A percentile compares a stretch with the other conserved stretches of the same genome.
Conservation (phyloP, 768 basidiomycete species). For the Lactarius sp. region DNA sequence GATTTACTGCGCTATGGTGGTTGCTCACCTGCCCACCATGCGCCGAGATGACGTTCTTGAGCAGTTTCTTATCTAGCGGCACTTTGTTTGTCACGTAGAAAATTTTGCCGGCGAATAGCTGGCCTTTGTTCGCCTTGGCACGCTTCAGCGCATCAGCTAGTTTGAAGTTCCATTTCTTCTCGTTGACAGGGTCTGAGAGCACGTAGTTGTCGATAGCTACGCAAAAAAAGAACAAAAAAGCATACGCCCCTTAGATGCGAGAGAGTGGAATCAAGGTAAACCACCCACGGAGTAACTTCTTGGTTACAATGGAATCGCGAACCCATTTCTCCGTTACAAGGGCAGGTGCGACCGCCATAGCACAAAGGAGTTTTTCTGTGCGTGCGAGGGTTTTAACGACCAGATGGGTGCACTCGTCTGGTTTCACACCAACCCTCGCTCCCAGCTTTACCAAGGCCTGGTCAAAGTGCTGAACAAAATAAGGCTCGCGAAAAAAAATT, state of each 20-base stretch:
- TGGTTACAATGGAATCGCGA: conserved; percentile 48
- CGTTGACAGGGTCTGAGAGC: conserved; percentile 56
- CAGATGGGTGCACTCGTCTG: conserved; percentile 74
- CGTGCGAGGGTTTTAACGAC: conserved; percentile 63
- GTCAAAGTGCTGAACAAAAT: conserved; percentile 1
- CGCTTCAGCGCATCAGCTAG: conserved; percentile 55
- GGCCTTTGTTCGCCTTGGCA: conserved; percentile 48
- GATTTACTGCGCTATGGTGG: neutral
- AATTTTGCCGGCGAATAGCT: conserved; percentile 55
- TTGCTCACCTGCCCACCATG: conserved; percentile 62
- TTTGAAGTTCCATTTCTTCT: conserved; percentile 62
- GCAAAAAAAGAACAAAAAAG: neutral
- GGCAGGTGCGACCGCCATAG: conserved; percentile 56
- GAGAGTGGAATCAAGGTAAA: neutral
- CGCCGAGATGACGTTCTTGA: conserved; percentile 64
- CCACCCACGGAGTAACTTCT: conserved; percentile 58
- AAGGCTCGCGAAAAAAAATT: neutral
- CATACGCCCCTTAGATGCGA: neutral
- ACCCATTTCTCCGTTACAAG: conserved; percentile 71
- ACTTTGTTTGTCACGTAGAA: conserved; percentile 77
- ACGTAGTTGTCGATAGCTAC: conserved; percentile 61
- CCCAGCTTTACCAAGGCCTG: conserved; percentile 65
- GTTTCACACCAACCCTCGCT: conserved; percentile 53
- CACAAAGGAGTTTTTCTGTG: conserved; percentile 86
- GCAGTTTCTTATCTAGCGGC: conserved; percentile 48